These are phyloP conservation scores for Tripterygium wilfordii DNA, from an alignment of 177 flowering plant species.

Conservation along the genomic window DNA sequence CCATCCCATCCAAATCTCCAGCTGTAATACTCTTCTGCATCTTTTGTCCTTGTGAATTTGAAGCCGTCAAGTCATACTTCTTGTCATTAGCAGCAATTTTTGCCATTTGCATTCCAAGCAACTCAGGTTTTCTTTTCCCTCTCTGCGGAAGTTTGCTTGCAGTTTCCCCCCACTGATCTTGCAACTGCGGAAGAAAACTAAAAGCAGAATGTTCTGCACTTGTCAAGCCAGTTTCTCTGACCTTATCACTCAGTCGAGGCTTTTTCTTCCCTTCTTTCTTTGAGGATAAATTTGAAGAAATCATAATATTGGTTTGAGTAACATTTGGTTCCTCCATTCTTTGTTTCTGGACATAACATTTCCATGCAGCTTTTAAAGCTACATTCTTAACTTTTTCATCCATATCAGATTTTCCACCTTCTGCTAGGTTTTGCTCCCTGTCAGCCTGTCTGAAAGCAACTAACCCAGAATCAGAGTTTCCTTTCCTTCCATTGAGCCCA, in stretches of 20 bases:
- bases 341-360: no score
- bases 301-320: neutral
- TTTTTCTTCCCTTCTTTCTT: slow-evolving; percentile 4
- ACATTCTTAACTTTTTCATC: slow-evolving; percentile 5
- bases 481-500: slow-evolving; percentile 2
- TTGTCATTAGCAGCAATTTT: slow-evolving; percentile 2
- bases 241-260: neutral
- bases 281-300: neutral
- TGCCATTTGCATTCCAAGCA: neutral
- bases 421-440: neutral
- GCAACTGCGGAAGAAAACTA: slow-evolving; percentile 6
- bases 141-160: slow-evolving; percentile 4
- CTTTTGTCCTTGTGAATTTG: slow-evolving; percentile 3
- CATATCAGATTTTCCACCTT: slow-evolving; percentile 1
- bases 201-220: slow-evolving; percentile 4
- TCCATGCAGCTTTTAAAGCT: slow-evolving; percentile 1
- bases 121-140: slow-evolving; percentile 3
- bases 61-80: neutral
- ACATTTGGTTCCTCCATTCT: slow-evolving; percentile 2
- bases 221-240: neutral
- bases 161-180: slow-evolving; percentile 3
- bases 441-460: slow-evolving; percentile 1
- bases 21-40: slow-evolving; percentile 3
- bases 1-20: neutral
- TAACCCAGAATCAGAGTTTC: slow-evolving; percentile 1